Evolutionary conservation across 768 basidiomycete species (phyloP).

Genomic region (Guyanaporus albipodus): DNA sequence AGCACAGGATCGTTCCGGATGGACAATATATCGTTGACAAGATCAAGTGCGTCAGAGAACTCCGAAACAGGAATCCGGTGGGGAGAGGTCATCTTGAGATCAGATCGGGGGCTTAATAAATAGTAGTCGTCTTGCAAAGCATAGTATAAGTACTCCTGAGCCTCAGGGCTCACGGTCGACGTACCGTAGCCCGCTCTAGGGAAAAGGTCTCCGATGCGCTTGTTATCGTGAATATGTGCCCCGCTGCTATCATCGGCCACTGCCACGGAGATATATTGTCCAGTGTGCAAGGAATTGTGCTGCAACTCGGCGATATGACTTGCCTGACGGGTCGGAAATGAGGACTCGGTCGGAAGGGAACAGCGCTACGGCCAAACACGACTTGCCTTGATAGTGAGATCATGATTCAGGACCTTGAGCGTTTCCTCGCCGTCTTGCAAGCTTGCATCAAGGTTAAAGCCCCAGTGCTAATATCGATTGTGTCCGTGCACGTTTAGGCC

Average conservation of each 20-base stretch:
- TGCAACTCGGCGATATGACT: no score
- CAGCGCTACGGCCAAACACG: not conserved
- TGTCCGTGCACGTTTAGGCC: not conserved
- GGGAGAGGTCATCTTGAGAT: conserved; percentile 36
- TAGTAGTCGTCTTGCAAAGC: conserved; percentile 60
- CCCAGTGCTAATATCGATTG: conserved; percentile 58
- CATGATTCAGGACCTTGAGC: conserved; percentile 50
- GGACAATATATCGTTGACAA: conserved; percentile 34
- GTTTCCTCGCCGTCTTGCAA: conserved; percentile 40
- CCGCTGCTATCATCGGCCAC: no score
- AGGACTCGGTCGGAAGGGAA: not conserved
- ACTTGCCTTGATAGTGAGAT: conserved; percentile 38
- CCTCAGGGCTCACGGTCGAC: not conserved
- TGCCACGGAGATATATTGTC: no score
- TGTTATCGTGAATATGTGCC: conserved; percentile 49
- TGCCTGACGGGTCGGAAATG: conserved; percentile 34
- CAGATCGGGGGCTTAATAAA: conserved; percentile 40
- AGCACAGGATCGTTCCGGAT: conserved; percentile 42
- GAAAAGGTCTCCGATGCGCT: conserved; percentile 53
- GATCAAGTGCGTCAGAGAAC: conserved; percentile 42
- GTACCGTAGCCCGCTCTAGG: conserved; percentile 60
- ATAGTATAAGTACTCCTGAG: not conserved
- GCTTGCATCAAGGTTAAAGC: conserved; percentile 76
- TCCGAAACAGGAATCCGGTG: conserved; percentile 44
- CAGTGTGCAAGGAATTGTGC: no score